Evolutionary conservation across 345 rosid genomes (phyloP).

Genomic region (Eucalyptus cloeziana): DNA sequence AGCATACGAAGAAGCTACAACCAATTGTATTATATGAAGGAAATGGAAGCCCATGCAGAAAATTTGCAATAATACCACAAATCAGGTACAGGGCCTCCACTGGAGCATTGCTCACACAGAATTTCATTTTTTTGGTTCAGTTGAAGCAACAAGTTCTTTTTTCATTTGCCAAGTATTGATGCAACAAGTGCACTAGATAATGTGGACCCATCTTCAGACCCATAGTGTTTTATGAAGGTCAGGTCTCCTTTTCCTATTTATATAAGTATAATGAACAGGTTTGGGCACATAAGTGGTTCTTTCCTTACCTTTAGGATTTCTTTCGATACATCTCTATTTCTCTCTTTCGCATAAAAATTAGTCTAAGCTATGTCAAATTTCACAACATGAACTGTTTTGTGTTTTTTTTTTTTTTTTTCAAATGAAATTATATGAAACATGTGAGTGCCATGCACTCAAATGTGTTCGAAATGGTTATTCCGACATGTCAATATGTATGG

Average conservation of each 20-base stretch:
- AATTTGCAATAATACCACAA: neutral
- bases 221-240: neutral
- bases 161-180: neutral
- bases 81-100: neutral
- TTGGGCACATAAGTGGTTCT: neutral
- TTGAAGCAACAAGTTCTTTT: neutral
- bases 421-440: neutral
- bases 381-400: neutral
- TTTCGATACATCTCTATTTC: neutral
- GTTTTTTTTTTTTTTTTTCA: neutral
- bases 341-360: neutral
- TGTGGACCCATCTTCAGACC: neutral
- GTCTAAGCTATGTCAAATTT: neutral
- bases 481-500: neutral
- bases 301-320: neutral
- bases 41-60: neutral
- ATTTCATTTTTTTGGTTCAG: neutral
- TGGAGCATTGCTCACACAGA: neutral
- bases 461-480: neutral
- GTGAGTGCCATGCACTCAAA: neutral
- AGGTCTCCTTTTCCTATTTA: neutral
- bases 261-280: neutral
- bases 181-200: neutral
- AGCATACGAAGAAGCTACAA: neutral
- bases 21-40: neutral